Evolutionary conservation across 78 protist species (phyloP).

Genomic region (Reticulomyxa filosa): DNA sequence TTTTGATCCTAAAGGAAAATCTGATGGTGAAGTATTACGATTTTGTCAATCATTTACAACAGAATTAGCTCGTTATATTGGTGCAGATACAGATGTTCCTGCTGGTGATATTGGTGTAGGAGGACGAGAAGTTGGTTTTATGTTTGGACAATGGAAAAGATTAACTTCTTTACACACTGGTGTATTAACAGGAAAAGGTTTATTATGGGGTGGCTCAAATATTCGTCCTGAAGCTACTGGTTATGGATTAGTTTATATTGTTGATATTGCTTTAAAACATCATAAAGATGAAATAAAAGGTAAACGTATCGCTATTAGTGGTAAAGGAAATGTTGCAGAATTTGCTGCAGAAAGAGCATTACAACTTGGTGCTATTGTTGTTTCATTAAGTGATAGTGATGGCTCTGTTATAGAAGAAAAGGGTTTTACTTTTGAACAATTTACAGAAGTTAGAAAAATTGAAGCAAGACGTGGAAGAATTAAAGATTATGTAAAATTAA

Average conservation of each 20-base stretch:
- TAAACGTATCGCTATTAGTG: conserved; percentile 14
- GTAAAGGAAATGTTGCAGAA: conserved; percentile 48
- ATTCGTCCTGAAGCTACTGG: conserved; percentile 61
- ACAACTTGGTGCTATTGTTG: too few relatives aligned
- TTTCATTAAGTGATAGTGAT: too few relatives aligned
- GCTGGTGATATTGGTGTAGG: conserved; percentile 66
- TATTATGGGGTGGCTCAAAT: conserved; percentile 36
- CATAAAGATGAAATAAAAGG: conserved; percentile 23
- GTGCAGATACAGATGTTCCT: conserved; percentile 42
- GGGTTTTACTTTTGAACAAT: too few relatives aligned
- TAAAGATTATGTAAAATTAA: too few relatives aligned
- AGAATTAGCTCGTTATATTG: conserved; percentile 29
- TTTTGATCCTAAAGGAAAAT: conserved; percentile 43
- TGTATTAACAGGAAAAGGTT: conserved; percentile 41
- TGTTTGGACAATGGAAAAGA: conserved; percentile 33
- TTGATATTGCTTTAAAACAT: conserved; percentile 6
- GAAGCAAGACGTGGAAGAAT: too few relatives aligned
- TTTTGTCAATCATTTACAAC: conserved; percentile 48
- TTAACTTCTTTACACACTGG: conserved; percentile 8
- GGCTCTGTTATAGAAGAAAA: too few relatives aligned
- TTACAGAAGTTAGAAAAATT: too few relatives aligned
- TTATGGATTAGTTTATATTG: conserved; percentile 44
- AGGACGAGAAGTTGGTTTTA: conserved; percentile 41
- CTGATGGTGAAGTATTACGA: conserved; percentile 28
- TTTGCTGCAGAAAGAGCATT: conserved; percentile 7